Evolutionary conservation across 2,329 filamentous ascomycete species (phyloP).

Genomic region (Colletotrichum spinosum): DNA sequence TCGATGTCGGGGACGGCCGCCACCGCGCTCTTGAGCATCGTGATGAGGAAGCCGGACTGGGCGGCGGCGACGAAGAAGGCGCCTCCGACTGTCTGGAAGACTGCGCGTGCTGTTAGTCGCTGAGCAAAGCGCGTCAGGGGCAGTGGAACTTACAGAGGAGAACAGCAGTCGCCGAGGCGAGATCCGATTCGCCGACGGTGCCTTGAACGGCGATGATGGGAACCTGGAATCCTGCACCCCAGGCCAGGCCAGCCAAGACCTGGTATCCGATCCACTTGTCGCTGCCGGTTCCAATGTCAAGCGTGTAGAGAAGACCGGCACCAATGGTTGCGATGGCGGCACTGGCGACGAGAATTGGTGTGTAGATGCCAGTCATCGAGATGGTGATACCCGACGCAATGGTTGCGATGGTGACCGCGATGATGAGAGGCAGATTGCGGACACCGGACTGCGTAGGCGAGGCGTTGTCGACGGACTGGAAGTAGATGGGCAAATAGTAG

Average conservation of each 20-base stretch:
- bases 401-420: conserved; percentile 56
- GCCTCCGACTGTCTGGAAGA: conserved; percentile 63
- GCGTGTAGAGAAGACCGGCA: conserved; percentile 55
- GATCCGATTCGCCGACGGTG: conserved; percentile 52
- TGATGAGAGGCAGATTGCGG: conserved; percentile 57
- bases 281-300: conserved; percentile 51
- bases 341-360: conserved; percentile 59
- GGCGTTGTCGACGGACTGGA: conserved; percentile 54
- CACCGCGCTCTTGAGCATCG: conserved; percentile 51
- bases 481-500: conserved; percentile 62
- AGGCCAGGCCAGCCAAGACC: conserved; percentile 61
- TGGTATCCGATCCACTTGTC: conserved; percentile 66
- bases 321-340: conserved; percentile 56
- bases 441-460: conserved; percentile 55
- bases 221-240: conserved; percentile 59
- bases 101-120: conserved; percentile 36
- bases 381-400: conserved; percentile 54
- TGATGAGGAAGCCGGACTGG: conserved; percentile 60
- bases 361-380: conserved; percentile 54
- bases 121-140: no score
- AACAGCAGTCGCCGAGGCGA: conserved; percentile 60
- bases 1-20: conserved; percentile 51
- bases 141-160: conserved; percentile 48
- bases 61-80: conserved; percentile 62
- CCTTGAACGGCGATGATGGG: conserved; percentile 63